phyloP scores from a whole-genome alignment of 495 filamentous ascomycete genomes.

The Chaetomium fimeti region DNA sequence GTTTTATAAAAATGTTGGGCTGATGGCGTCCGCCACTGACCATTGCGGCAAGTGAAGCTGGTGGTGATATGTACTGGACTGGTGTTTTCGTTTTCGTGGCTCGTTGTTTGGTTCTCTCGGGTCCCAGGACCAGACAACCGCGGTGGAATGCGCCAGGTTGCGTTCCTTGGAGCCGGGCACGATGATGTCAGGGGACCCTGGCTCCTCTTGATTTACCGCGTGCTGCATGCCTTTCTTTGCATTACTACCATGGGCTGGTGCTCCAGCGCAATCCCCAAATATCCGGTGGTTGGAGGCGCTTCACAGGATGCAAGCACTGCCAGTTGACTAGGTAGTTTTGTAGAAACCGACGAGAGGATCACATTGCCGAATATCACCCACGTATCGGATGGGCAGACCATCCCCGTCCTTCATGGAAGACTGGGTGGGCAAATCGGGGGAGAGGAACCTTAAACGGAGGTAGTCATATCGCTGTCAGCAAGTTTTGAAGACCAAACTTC shows the following conservation, averaged over 20 bases:
- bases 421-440: too few species aligned
- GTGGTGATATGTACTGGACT: background rate
- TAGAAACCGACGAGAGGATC: too few species aligned
- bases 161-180: background rate
- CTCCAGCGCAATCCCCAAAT: too few species aligned
- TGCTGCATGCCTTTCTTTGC: too few species aligned
- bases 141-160: background rate
- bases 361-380: background rate
- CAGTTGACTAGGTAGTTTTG: background rate
- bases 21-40: background rate
- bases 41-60: background rate
- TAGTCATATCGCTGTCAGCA: too few species aligned
- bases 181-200: constrained; percentile 9
- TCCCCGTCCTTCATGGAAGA: too few species aligned
- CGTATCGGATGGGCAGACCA: too few species aligned
- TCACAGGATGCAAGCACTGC: background rate
- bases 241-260: background rate
- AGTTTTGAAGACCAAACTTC: too few species aligned
- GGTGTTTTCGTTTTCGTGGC: background rate
- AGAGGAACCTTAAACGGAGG: too few species aligned
- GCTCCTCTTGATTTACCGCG: background rate
- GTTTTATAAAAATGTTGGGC: background rate
- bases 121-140: background rate
- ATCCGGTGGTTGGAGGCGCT: background rate
- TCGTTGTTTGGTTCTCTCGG: background rate